These are phyloP conservation scores for Eimeria brunetti DNA, from an alignment of 169 alveolate genomes.

Conservation along the genomic window DNA sequence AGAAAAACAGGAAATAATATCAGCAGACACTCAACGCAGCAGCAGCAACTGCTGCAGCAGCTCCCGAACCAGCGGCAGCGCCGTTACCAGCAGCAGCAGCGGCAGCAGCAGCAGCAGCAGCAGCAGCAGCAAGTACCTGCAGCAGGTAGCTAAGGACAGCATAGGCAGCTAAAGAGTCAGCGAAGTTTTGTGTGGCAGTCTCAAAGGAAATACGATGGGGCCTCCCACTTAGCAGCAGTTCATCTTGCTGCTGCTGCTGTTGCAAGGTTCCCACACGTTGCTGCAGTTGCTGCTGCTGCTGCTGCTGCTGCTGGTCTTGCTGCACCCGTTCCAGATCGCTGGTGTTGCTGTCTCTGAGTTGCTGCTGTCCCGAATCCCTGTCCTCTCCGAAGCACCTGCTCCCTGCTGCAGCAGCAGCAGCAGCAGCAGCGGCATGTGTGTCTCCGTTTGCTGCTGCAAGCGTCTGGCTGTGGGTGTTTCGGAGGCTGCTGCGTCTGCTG, in stretches of 20 bases:
- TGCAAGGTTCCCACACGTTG: slow-evolving; percentile 31
- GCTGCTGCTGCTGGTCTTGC: slow-evolving; percentile 22
- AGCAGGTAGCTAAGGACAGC: slow-evolving; percentile 76
- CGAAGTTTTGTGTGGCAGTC: slow-evolving; percentile 95
- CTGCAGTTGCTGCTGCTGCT: neutral
- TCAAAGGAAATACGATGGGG: slow-evolving; percentile 69
- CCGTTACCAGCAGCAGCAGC: slow-evolving; percentile 9
- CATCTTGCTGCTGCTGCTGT: slow-evolving; percentile 31
- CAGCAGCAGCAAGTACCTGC: slow-evolving; percentile 54
- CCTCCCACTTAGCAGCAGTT: slow-evolving; percentile 1
- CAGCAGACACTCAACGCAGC: neutral
- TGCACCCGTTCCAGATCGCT: neutral
- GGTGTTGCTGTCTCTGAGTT: neutral
- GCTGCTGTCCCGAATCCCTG: neutral
- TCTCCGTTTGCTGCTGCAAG: neutral
- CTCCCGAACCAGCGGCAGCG: too few relatives aligned
- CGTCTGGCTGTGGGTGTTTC: neutral
- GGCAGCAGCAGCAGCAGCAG: neutral
- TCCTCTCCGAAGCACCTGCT: neutral
- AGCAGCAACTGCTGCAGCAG: neutral
- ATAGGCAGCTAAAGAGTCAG: slow-evolving; percentile 96
- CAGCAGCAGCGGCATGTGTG: neutral
- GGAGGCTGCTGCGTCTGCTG: slow-evolving; percentile 28
- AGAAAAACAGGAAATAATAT: neutral
- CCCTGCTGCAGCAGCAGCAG: neutral